Base-by-base conservation (phyloP, 2,329 filamentous ascomycete species). In the Lachnellula occidentalis region DNA sequence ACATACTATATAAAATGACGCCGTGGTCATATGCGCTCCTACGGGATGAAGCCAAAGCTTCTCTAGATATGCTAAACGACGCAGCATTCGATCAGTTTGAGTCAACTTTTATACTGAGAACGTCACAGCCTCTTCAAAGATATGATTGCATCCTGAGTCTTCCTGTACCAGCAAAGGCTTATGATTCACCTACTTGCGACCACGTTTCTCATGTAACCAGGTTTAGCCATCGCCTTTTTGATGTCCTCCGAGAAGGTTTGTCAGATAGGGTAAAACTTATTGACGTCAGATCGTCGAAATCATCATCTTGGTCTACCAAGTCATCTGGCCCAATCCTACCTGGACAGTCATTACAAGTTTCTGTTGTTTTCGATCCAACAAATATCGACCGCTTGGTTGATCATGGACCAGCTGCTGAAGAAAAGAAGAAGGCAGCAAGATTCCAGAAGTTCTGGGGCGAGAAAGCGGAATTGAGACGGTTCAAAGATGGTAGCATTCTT, bases 391-490 rank as follows among this genome's bases (percentile, higher is more conserved):
- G 92, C 34, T 79, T 85, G 46, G 88, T 96, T 58, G 94, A 99
- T 61, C 88, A 91, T 68, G 94, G 94, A 0, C 94, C 94, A 5
- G 75, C 86, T 1, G 89, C 90, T 2, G 92, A 97, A 67, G 82
- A 94, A 57, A 91, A 92, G 70, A 85, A 87, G 60, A 89, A 90
- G 59, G 87, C 91, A 22, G 83, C 85, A 9, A 79, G 79, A 34
- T 99, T 96, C 70, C 88, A 90, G 36, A 82, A 86, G 34, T 97
- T 99, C 69, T 99, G 95, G 94, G 94, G 92, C 6, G 87, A 92
- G 9, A 95, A 94, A 69, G 83, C 94, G 1, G 94, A 99, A 70
- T 78, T 99, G 45, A 83, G 94, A 60, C 88, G 94, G 19, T 99
- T 99, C 76, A 95, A 92, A 65, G 91, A 97, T 66, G 94, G 94